Conservation (phyloP, 202 grass and related monocot species). For the Schoenoplectus tabernaemontani region DNA sequence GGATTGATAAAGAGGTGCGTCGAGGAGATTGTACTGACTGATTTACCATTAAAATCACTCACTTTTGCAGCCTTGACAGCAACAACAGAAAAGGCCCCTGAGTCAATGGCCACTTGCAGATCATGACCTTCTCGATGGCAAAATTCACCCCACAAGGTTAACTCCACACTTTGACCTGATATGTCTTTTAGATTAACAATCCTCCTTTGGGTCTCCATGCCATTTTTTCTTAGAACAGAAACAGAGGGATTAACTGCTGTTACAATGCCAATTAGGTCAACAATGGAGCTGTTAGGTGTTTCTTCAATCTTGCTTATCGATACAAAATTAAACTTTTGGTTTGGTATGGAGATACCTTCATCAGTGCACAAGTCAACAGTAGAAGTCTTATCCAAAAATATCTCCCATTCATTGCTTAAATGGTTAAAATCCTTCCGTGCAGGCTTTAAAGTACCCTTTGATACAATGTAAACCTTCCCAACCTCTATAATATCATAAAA, state of each 20-base stretch:
- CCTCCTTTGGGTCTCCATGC: constrained; percentile 91
- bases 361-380: constrained; percentile 70
- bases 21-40: constrained; percentile 78
- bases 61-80: constrained; percentile 87
- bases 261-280: constrained; percentile 85
- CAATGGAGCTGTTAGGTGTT: constrained; percentile 48
- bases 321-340: constrained; percentile 73
- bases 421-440: constrained; percentile 83
- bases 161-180: constrained; percentile 78
- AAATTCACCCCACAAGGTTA: constrained; percentile 97
- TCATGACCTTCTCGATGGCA: constrained; percentile 81
- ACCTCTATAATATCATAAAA: constrained; percentile 82
- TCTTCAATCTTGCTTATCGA: constrained; percentile 76
- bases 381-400: constrained; percentile 65
- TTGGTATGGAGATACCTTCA: constrained; percentile 71
- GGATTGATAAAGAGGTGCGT: constrained; percentile 73
- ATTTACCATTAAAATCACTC: constrained; percentile 89
- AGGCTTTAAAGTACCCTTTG: constrained; percentile 78
- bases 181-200: constrained; percentile 66
- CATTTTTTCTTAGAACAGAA: constrained; percentile 95
- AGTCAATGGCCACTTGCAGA: constrained; percentile 56
- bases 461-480: constrained; percentile 90
- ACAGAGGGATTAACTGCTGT: too few relatives aligned
- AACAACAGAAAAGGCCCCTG: constrained; percentile 48
- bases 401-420: constrained; percentile 94